phyloP scores from a whole-genome alignment of 2,329 filamentous ascomycete species.

The Didymella exigua region DNA sequence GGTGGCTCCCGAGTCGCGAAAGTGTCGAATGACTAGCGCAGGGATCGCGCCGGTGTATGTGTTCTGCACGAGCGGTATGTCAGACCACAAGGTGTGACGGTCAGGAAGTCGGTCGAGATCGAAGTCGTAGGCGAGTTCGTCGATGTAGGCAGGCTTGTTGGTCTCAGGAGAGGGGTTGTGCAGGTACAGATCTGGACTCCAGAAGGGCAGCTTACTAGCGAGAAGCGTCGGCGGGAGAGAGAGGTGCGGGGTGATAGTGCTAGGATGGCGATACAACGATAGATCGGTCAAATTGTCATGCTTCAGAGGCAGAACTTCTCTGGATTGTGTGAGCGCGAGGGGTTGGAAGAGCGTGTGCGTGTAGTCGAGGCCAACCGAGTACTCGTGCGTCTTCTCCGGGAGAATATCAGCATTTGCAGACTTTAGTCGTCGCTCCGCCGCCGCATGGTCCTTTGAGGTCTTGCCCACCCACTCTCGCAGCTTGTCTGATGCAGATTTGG shows the following conservation, averaged over 20 bases:
- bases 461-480: conserved; percentile 48
- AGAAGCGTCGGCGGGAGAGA: conserved; percentile 48
- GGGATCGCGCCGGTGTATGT: conserved; percentile 56
- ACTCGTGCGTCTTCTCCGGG: conserved; percentile 53
- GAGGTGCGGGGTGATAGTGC: conserved; percentile 40
- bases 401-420: conserved; percentile 34
- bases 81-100: conserved; percentile 51
- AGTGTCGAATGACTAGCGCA: conserved; percentile 48
- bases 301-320: conserved; percentile 35
- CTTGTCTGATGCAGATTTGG: conserved; percentile 23
- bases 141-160: conserved; percentile 38
- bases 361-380: conserved; percentile 60
- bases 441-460: conserved; percentile 33
- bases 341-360: conserved; percentile 55
- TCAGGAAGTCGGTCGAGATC: conserved; percentile 52
- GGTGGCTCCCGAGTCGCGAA: background rate
- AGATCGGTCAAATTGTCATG: conserved; percentile 47
- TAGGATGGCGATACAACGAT: conserved; percentile 39
- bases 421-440: conserved; percentile 15
- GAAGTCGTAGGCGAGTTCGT: conserved; percentile 31
- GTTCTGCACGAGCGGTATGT: conserved; percentile 55
- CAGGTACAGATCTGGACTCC: conserved; percentile 31
- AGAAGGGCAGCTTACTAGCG: conserved; percentile 38
- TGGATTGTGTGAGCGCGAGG: conserved; percentile 29
- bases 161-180: conserved; percentile 37